Evolutionary conservation across 805 yeast species (phyloP).

Genomic region (Starmerella geochares): DNA sequence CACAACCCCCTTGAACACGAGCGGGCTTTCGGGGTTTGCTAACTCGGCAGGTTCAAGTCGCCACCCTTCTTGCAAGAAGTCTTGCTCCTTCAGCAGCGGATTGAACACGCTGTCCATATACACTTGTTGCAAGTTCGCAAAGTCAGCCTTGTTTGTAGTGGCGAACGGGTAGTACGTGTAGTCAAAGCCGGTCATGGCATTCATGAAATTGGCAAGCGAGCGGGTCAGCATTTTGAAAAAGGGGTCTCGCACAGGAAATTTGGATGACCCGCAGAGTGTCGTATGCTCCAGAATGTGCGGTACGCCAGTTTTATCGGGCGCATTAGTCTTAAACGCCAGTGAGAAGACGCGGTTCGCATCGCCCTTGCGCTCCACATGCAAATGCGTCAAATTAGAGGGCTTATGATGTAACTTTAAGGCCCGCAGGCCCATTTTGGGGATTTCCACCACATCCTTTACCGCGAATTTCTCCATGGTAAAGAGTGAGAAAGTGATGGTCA

Average conservation of each 20-base stretch:
- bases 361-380: slow-evolving; percentile 66
- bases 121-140: slow-evolving; percentile 70
- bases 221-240: slow-evolving; percentile 94
- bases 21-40: slow-evolving; percentile 31
- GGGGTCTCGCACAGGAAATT: slow-evolving; percentile 92
- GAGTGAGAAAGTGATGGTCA: slow-evolving; percentile 4
- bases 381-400: slow-evolving; percentile 64
- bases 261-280: slow-evolving; percentile 84
- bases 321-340: slow-evolving; percentile 83
- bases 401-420: slow-evolving; percentile 66
- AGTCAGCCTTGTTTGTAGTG: slow-evolving; percentile 79
- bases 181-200: slow-evolving; percentile 97
- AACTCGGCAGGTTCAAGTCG: slow-evolving; percentile 70
- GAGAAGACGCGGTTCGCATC: slow-evolving; percentile 83
- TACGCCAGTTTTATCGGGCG: slow-evolving; percentile 89
- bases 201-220: slow-evolving; percentile 93
- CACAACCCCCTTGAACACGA: slow-evolving; percentile 87
- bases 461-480: slow-evolving; percentile 43
- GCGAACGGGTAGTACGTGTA: slow-evolving; percentile 94
- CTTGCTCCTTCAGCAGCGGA: slow-evolving; percentile 67
- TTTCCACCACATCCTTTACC: slow-evolving; percentile 50
- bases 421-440: slow-evolving; percentile 72
- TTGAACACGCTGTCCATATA: slow-evolving; percentile 78
- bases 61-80: slow-evolving; percentile 96
- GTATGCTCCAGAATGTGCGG: slow-evolving; percentile 96